phyloP scores from a whole-genome alignment of 257 asterid genomes.

The Schizonepeta tenuifolia region DNA sequence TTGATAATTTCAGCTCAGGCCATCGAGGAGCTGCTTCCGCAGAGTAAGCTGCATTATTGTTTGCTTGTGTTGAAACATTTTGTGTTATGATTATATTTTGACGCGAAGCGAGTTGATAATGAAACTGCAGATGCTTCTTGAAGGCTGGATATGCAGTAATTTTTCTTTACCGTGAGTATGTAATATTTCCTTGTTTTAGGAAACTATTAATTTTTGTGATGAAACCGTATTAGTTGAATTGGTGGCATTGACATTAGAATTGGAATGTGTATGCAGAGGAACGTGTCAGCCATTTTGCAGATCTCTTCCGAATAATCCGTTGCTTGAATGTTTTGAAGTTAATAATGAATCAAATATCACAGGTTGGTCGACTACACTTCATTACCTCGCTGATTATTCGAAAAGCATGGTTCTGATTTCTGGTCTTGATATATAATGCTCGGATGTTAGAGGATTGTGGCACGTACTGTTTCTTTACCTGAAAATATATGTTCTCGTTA shows the following conservation, averaged over 20 bases:
- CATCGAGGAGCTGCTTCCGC: constrained; percentile 97
- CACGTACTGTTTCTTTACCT: not conserved
- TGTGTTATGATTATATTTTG: constrained; percentile 17
- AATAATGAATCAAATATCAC: constrained; percentile 53
- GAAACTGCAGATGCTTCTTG: too few relatives aligned
- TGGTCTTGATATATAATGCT: constrained; percentile 9
- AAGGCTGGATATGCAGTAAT: constrained; percentile 90
- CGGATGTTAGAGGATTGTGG: constrained; percentile 10
- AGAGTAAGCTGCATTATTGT: constrained; percentile 55
- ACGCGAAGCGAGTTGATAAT: constrained; percentile 24
- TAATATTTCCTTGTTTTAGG: constrained; percentile 22
- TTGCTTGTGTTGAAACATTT: constrained; percentile 11
- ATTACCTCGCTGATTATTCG: not conserved
- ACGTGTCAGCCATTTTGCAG: constrained; percentile 86
- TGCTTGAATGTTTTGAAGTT: constrained; percentile 78
- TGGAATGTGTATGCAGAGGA: constrained; percentile 59
- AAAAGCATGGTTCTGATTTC: not conserved
- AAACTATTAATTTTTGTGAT: constrained; percentile 14
- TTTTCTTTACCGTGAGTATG: constrained; percentile 84
- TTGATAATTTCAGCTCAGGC: constrained; percentile 97
- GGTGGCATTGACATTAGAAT: constrained; percentile 8
- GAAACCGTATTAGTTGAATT: not conserved
- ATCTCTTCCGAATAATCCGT: constrained; percentile 88
- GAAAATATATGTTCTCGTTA: not conserved
- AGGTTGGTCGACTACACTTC: constrained; percentile 51